Base-by-base conservation (phyloP, 1,284 basidiomycete genomes). In the Vanrija sp. region DNA sequence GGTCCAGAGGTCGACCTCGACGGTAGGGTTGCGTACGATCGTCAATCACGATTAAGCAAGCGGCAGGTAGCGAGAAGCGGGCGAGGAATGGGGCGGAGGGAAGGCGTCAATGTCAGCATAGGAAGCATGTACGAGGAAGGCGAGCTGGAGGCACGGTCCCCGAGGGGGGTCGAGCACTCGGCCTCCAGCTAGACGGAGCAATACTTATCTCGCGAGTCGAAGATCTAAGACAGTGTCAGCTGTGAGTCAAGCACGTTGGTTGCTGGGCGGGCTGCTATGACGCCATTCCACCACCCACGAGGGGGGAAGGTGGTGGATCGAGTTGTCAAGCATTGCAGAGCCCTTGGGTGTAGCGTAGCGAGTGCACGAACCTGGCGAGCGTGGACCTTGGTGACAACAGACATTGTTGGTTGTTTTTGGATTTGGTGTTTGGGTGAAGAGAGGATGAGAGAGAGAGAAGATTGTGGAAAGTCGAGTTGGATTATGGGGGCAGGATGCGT, bases 1-100 rank as follows among this genome's bases (percentile, higher is more conserved):
- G 62, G 93, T 96, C 82, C 82, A 76, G 70, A 97, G 79, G 77
- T 96, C 94, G 74, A 96, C 93, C 80, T 95, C 90, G 77, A 96
- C 89, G 71, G 91, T 93, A 66, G 91, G 89, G 83, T 94, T 92
- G 65, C 74, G 71, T 71, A 54, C 58, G 56, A 55, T 52, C 53
- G 56, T 59, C 58, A 70, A 64, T 56, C 51, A 45, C 39, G 45
- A 15, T n/a, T 18, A 14, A 49, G 18, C 38, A 41, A 36, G 22
- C 22, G 22, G 39, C 41, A n/a, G 18, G 23, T 15, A 24, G n/a
- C 12, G 31, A 45, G 31, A 36, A 43, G 45, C 10, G 36, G 18
- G 16, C 25, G 36, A n/a, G 15, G 18, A 44, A 15, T 37, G 24
- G 47, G 19, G 27, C 47, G 39, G 46, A 31, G 22, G 18, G 45